Percentiles rank a stretch among this genome's conserved stretches.
These are phyloP conservation scores for Malassezia nana DNA, from an alignment of 1,284 basidiomycete genomes.

Conservation along the genomic window DNA sequence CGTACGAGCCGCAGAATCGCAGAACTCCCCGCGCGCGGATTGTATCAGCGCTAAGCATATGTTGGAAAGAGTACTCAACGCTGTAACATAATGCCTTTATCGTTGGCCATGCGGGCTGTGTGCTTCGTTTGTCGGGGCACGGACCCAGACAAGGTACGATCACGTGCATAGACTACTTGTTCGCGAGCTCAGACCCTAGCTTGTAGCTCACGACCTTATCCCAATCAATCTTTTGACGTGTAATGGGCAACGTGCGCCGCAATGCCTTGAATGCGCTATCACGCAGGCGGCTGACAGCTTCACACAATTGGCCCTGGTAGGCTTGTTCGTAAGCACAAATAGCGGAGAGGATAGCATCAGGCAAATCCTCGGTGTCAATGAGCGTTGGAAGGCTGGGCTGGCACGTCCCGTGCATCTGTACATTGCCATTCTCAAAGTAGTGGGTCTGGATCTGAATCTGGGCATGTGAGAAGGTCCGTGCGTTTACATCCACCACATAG, in stretches of 20 bases:
- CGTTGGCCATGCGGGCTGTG: not conserved
- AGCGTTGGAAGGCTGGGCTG: conserved; percentile 15
- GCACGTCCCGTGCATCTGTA: conserved; percentile 30
- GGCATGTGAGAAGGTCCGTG: conserved; percentile 6
- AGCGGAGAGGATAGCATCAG: conserved; percentile 2
- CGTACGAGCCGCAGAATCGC: not conserved
- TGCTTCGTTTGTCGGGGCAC: not conserved
- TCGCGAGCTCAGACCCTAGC: conserved; percentile 27
- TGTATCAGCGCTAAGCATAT: not conserved
- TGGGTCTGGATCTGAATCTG: conserved; percentile 33
- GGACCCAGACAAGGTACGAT: not conserved
- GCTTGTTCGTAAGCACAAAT: conserved; percentile 31
- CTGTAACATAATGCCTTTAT: not conserved
- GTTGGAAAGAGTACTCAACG: no score
- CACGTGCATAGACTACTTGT: conserved; percentile 3
- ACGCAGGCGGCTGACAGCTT: conserved; percentile 26
- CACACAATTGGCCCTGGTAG: conserved; percentile 30
- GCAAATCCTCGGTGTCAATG: not conserved
- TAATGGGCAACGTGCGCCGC: conserved; percentile 39
- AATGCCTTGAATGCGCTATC: conserved; percentile 41
- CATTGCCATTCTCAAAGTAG: conserved; percentile 48
- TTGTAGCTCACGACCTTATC: conserved; percentile 43
- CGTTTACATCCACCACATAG: conserved; percentile 23
- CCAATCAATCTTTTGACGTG: conserved; percentile 47
- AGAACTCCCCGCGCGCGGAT: not conserved